phyloP scores from a whole-genome alignment of 192 early-diverging fungal genomes.

The Backusella tuberculispora region DNA sequence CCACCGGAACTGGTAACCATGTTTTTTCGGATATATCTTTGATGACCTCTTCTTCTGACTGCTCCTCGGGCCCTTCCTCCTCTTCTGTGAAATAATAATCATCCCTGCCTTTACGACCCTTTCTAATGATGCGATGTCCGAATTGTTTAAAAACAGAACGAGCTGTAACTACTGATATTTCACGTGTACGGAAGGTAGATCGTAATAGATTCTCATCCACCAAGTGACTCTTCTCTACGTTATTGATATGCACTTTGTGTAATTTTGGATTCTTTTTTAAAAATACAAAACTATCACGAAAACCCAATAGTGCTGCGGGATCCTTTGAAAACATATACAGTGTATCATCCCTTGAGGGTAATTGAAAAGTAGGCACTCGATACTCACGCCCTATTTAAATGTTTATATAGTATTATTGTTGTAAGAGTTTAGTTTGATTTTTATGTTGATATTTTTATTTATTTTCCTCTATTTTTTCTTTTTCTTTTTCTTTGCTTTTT shows the following conservation, averaged over 20 bases:
- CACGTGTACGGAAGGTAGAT: slow-evolving; percentile 69
- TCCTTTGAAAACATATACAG: slow-evolving; percentile 91
- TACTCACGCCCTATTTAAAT: slow-evolving; percentile 71
- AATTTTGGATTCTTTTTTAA: slow-evolving; percentile 84
- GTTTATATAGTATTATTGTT: background rate
- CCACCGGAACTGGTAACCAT: background rate
- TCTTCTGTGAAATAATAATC: slow-evolving; percentile 73
- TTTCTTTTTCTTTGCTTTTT: background rate
- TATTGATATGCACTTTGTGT: slow-evolving; percentile 73
- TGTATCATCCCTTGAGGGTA: slow-evolving; percentile 75
- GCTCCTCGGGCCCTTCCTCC: slow-evolving; percentile 18
- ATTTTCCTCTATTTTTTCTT: background rate
- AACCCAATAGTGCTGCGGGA: slow-evolving; percentile 77
- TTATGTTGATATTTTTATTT: background rate
- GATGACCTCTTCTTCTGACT: slow-evolving; percentile 24
- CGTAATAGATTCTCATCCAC: slow-evolving; percentile 62
- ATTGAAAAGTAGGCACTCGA: slow-evolving; percentile 74
- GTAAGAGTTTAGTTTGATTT: background rate
- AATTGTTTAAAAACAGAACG: slow-evolving; percentile 73
- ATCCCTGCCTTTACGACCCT: slow-evolving; percentile 64
- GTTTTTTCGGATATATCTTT: slow-evolving; percentile 10
- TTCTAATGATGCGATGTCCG: slow-evolving; percentile 70
- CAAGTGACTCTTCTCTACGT: slow-evolving; percentile 77
- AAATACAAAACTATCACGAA: slow-evolving; percentile 94
- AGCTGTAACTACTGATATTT: slow-evolving; percentile 73